phyloP scores from a whole-genome alignment of 352 stramenopile species.

The Globisporangium camurandrum region DNA sequence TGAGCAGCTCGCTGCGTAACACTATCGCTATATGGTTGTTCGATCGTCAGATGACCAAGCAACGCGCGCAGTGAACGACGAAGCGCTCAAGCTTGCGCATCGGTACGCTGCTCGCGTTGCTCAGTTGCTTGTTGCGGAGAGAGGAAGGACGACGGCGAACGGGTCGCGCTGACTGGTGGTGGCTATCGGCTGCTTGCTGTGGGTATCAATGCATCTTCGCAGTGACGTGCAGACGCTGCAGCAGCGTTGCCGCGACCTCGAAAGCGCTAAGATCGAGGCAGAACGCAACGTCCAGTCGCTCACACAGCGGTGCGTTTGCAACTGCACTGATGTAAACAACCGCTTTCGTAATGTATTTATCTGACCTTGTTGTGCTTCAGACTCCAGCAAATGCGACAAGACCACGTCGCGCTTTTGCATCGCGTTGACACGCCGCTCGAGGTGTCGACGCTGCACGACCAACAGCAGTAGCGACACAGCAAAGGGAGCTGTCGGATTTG shows the following conservation, averaged over 20 bases:
- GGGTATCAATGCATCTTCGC: background rate
- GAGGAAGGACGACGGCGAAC: too few relatives aligned
- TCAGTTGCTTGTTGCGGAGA: background rate
- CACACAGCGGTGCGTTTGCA: slow-evolving; percentile 20
- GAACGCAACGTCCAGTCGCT: slow-evolving; percentile 28
- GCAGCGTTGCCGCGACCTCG: slow-evolving; percentile 26
- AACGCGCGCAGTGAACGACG: slow-evolving; percentile 18
- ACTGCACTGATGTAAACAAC: background rate
- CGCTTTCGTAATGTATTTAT: background rate
- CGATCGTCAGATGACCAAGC: slow-evolving; percentile 19
- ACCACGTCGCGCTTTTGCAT: slow-evolving; percentile 30
- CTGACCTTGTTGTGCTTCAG: slow-evolving; percentile 2
- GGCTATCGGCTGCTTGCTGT: background rate
- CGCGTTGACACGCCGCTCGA: slow-evolving; percentile 17
- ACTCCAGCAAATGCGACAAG: slow-evolving; percentile 27
- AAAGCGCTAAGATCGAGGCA: slow-evolving; percentile 23
- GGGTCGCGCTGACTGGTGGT: too few relatives aligned
- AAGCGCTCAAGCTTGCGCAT: slow-evolving; percentile 19
- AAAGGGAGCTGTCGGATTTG: too few relatives aligned
- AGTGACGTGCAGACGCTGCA: slow-evolving; percentile 33
- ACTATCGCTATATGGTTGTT: too few relatives aligned
- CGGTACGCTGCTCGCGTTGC: slow-evolving; percentile 9
- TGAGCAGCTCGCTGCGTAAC: too few relatives aligned
- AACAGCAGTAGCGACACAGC: too few relatives aligned
- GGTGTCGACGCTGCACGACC: too few relatives aligned